phyloP scores from a whole-genome alignment of 139 green algal species.

The Micractinium sp. region DNA sequence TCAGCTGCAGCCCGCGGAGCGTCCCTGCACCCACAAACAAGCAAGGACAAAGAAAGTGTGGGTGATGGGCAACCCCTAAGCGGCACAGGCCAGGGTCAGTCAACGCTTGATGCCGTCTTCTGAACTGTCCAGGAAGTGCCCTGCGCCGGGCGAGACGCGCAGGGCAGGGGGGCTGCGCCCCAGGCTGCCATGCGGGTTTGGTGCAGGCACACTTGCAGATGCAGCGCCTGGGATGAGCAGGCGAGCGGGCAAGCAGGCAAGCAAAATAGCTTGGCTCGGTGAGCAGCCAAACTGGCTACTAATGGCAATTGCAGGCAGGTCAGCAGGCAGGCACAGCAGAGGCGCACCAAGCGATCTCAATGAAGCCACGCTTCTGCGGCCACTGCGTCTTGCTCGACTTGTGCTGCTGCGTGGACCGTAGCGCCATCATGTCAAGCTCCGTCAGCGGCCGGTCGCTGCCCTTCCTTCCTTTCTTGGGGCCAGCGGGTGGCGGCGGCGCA shows the following conservation, averaged over 20 bases:
- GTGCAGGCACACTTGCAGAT: not conserved
- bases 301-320: too few species aligned
- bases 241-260: not conserved
- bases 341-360: slow-evolving; percentile 4
- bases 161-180: too few species aligned
- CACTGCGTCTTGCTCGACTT: not conserved
- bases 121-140: too few species aligned
- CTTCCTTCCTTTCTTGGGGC: not conserved
- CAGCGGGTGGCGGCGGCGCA: not conserved
- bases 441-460: not conserved
- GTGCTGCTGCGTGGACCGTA: not conserved
- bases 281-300: too few species aligned
- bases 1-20: too few species aligned
- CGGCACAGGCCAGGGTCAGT: too few species aligned
- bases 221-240: not conserved
- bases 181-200: not conserved
- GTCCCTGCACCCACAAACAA: not conserved
- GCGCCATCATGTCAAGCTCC: slow-evolving; percentile 17
- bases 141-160: too few species aligned
- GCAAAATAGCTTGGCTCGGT: too few species aligned
- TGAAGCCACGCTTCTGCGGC: slow-evolving; percentile 7
- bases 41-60: not conserved
- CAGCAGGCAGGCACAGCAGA: not conserved
- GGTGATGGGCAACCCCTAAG: not conserved
- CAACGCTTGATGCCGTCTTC: too few species aligned